Evolutionary conservation across 108 stramenopile genomes (phyloP).

Genomic region (Cylindrotheca fusiformis): DNA sequence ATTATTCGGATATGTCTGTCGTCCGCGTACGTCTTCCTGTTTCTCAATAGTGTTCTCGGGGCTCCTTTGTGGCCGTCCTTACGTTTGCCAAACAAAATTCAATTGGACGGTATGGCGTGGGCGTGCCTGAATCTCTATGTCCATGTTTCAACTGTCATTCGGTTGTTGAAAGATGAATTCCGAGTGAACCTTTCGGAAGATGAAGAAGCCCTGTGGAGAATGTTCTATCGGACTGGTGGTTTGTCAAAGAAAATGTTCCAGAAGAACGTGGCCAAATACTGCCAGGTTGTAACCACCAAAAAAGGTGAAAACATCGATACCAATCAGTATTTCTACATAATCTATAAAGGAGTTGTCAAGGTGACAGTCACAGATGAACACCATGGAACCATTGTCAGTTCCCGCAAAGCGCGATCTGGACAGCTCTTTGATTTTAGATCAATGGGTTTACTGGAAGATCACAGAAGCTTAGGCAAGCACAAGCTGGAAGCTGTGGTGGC

Average conservation of each 20-base stretch:
- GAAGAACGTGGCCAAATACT: constrained; percentile 5
- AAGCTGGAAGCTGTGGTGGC: neutral
- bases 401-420: too few species aligned
- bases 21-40: constrained; percentile 18
- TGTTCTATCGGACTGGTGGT: constrained; percentile 36
- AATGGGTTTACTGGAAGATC: constrained; percentile 12
- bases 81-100: neutral
- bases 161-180: constrained; percentile 16
- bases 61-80: constrained; percentile 14
- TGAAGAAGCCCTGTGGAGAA: constrained; percentile 31
- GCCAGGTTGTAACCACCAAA: constrained; percentile 13
- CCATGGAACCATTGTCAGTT: neutral
- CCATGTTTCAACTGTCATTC: constrained; percentile 8
- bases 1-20: constrained; percentile 26
- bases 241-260: constrained; percentile 23
- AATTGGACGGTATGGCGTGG: constrained; percentile 24
- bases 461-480: constrained; percentile 1
- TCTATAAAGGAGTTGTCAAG: constrained; percentile 14
- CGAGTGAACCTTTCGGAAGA: constrained; percentile 14
- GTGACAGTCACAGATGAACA: constrained; percentile 7
- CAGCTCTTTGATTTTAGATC: constrained; percentile 26
- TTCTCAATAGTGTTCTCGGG: constrained; percentile 17
- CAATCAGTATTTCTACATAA: constrained; percentile 26
- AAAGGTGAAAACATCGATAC: constrained; percentile 11
- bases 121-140: constrained; percentile 21